Percentiles rank a stretch among this genome's conserved stretches.
These are phyloP conservation scores for Sutorius eximius DNA, from an alignment of 1,284 basidiomycete species.

Conservation along the genomic window DNA sequence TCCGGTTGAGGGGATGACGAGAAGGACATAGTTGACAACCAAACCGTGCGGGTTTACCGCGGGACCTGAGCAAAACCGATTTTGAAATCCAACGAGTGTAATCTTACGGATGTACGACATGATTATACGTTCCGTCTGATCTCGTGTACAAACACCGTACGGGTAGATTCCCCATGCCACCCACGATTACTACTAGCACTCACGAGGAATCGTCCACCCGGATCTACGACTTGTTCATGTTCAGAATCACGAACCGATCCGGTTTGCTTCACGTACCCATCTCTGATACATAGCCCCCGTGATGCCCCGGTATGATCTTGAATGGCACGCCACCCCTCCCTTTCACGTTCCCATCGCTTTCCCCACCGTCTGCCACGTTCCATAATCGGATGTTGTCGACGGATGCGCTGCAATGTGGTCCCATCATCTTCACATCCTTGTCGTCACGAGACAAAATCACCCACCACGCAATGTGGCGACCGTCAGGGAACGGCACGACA, in stretches of 20 bases:
- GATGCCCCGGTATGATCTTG: conserved; percentile 96
- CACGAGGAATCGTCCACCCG: conserved; percentile 81
- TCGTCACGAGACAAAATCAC: conserved; percentile 29
- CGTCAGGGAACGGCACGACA: conserved; percentile 88
- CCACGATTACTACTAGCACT: conserved; percentile 94
- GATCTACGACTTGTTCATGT: conserved; percentile 87
- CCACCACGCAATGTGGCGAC: conserved; percentile 86
- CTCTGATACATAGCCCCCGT: conserved; percentile 89
- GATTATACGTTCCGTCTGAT: conserved; percentile 53
- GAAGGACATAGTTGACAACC: conserved; percentile 28
- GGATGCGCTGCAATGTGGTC: conserved; percentile 63
- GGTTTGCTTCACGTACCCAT: conserved; percentile 62
- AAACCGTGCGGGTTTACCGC: conserved; percentile 33
- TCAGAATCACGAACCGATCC: background rate
- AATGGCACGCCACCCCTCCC: conserved; percentile 75
- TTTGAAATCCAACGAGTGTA: conserved; percentile 34
- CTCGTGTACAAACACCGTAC: conserved; percentile 88
- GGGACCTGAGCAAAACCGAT: conserved; percentile 32
- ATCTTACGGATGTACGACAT: conserved; percentile 34
- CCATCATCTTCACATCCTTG: conserved; percentile 24
- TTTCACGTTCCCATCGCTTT: conserved; percentile 59
- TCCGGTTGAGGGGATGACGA: conserved; percentile 32
- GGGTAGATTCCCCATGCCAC: conserved; percentile 90
- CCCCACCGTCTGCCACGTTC: conserved; percentile 81
- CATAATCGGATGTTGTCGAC: conserved; percentile 93